A percentile compares a stretch with the other conserved stretches of the same genome.
phyloP scores from a whole-genome alignment of 2,329 filamentous ascomycete species.

The Pestalotiopsis sp. region DNA sequence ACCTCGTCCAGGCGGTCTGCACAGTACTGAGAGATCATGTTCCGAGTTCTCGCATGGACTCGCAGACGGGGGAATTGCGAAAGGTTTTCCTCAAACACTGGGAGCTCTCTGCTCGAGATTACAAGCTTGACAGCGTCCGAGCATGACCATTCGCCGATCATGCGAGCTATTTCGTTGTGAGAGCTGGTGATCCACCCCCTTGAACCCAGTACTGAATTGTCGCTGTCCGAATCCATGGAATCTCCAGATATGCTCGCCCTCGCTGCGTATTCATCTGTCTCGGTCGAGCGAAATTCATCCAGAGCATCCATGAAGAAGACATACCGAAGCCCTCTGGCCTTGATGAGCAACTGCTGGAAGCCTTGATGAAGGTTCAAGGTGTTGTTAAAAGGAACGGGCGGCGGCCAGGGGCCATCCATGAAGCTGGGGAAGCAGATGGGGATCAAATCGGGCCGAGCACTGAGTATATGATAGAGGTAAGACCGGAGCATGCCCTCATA shows the following conservation, averaged over 20 bases:
- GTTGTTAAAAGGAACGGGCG: conserved; percentile 5
- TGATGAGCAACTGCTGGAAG: conserved; percentile 1
- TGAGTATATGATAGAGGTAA: conserved; percentile 14
- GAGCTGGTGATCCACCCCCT: conserved; percentile 1
- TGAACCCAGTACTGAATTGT: neutral
- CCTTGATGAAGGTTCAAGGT: conserved; percentile 4
- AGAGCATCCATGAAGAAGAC: conserved; percentile 2
- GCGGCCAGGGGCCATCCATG: conserved; percentile 6
- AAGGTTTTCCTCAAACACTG: conserved; percentile 10
- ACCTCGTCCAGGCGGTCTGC: conserved; percentile 6
- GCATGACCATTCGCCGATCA: neutral
- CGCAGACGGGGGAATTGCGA: conserved; percentile 2
- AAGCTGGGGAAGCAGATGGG: conserved; percentile 13
- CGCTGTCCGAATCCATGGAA: neutral
- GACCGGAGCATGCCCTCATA: conserved; percentile 11
- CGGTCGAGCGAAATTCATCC: conserved; percentile 4
- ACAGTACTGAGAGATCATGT: conserved; percentile 12
- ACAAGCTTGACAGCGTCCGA: conserved; percentile 3
- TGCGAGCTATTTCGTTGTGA: neutral
- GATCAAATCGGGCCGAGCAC: conserved; percentile 13
- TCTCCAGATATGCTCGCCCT: neutral
- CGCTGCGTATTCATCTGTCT: neutral
- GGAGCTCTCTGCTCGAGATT: conserved; percentile 13
- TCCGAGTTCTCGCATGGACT: conserved; percentile 6
- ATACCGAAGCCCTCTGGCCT: neutral